Evolutionary conservation across 306 rosid genomes (phyloP).

Genomic region (Cyclanthera cordifolia): DNA sequence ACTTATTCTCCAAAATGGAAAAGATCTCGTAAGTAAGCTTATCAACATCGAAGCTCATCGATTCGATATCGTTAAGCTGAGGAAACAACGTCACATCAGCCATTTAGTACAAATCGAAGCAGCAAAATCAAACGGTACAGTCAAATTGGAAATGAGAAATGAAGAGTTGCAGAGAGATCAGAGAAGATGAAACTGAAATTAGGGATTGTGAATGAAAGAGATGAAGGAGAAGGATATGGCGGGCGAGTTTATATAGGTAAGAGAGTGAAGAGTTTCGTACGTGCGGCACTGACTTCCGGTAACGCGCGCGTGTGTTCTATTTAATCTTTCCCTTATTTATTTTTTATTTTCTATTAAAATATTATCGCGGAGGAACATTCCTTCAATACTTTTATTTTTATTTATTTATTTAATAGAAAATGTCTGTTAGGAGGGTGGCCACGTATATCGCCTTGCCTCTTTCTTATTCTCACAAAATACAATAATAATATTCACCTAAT

Average conservation of each 20-base stretch:
- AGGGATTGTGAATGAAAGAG: not conserved
- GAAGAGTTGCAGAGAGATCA: not conserved
- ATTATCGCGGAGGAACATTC: constrained; percentile 7
- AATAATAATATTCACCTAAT: no score
- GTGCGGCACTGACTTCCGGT: constrained; percentile 8
- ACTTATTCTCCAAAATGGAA: constrained; percentile 74
- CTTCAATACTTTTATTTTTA: no score
- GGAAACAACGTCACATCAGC: constrained; percentile 27
- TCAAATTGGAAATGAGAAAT: not conserved
- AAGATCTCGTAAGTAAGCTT: constrained; percentile 89
- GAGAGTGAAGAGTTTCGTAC: not conserved
- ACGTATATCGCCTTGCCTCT: no score
- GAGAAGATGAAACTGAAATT: not conserved
- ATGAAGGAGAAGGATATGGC: constrained; percentile 10
- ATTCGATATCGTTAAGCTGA: constrained; percentile 24
- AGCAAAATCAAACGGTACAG: not conserved
- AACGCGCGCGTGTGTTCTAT: constrained; percentile 6
- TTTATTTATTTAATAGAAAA: no score
- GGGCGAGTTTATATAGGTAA: constrained; percentile 8
- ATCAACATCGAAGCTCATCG: constrained; percentile 34
- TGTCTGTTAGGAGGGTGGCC: no score
- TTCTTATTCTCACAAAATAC: no score
- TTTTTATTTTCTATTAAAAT: no score
- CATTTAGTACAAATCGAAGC: not conserved
- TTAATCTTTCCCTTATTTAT: not conserved